Evolutionary conservation across 768 basidiomycete genomes (phyloP).

Genomic region (Lactifluus echinatus): DNA sequence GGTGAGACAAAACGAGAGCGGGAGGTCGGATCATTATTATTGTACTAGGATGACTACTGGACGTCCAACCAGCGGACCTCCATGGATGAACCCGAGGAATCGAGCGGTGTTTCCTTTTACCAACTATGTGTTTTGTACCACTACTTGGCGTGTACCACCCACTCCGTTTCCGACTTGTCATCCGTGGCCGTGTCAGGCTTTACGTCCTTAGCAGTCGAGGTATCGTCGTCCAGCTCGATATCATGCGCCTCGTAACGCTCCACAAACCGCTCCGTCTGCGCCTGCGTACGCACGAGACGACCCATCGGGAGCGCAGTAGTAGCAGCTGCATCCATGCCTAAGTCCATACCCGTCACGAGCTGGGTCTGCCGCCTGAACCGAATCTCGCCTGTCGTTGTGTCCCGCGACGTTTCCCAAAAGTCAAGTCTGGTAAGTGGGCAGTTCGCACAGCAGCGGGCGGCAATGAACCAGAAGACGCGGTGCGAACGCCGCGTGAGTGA

Average conservation of each 20-base stretch:
- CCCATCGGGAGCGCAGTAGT: slow-evolving; percentile 15
- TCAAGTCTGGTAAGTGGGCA: too few relatives aligned
- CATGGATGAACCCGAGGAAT: too few relatives aligned
- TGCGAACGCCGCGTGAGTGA: too few relatives aligned
- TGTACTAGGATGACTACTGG: too few relatives aligned
- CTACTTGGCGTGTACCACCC: slow-evolving; percentile 6
- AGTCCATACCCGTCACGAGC: neutral
- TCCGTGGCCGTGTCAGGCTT: neutral
- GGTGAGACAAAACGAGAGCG: too few relatives aligned
- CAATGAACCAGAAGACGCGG: too few relatives aligned
- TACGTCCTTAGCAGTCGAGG: neutral
- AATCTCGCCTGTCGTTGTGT: slow-evolving; percentile 18
- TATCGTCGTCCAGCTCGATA: slow-evolving; percentile 15
- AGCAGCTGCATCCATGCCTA: neutral
- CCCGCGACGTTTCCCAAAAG: slow-evolving; percentile 18
- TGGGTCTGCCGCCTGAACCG: slow-evolving; percentile 20
- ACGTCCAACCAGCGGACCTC: too few relatives aligned
- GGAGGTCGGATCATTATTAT: too few relatives aligned
- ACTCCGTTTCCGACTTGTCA: neutral
- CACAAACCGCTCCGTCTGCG: slow-evolving; percentile 2
- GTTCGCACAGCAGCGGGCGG: too few relatives aligned
- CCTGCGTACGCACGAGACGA: slow-evolving; percentile 11
- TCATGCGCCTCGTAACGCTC: slow-evolving; percentile 19
- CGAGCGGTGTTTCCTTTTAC: too few relatives aligned
- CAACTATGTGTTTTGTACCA: neutral